Conservation (phyloP, 2,329 filamentous ascomycete genomes). For the Pleochaeta shiraiana region DNA sequence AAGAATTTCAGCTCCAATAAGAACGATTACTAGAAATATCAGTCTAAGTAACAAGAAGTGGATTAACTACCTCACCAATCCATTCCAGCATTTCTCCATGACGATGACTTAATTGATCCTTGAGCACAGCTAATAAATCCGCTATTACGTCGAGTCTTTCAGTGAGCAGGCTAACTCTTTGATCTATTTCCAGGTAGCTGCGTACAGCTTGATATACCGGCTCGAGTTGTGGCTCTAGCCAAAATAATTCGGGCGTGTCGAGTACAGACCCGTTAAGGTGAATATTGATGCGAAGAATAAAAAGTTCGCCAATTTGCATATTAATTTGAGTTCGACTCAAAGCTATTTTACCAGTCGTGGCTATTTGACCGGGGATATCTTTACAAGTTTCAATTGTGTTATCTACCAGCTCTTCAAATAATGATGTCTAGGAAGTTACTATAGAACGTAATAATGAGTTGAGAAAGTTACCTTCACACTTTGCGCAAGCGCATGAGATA, state of each 20-base stretch:
- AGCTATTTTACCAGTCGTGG: constrained; percentile 75
- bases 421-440: constrained; percentile 40
- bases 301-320: constrained; percentile 98
- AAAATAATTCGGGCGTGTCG: constrained; percentile 93
- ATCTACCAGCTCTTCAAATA: constrained; percentile 89
- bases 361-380: constrained; percentile 82
- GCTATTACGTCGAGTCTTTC: constrained; percentile 85
- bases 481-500: constrained; percentile 86
- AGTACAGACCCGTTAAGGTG: constrained; percentile 93
- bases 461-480: constrained; percentile 53
- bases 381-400: constrained; percentile 87
- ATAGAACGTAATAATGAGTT: not conserved
- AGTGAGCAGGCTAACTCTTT: constrained; percentile 71
- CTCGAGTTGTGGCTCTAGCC: constrained; percentile 92
- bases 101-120: constrained; percentile 86
- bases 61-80: constrained; percentile 41
- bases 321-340: constrained; percentile 83
- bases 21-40: constrained; percentile 49
- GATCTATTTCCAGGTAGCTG: constrained; percentile 96
- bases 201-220: constrained; percentile 91
- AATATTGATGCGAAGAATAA: constrained; percentile 94
- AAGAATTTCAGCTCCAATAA: constrained; percentile 88
- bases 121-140: constrained; percentile 76
- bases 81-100: constrained; percentile 78
- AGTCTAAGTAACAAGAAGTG: constrained; percentile 5